Evolutionary conservation across 2,329 filamentous ascomycete species (phyloP), one percentile per base, ranked within the genome.

Genomic region (Waltergamsia citrina): DNA sequence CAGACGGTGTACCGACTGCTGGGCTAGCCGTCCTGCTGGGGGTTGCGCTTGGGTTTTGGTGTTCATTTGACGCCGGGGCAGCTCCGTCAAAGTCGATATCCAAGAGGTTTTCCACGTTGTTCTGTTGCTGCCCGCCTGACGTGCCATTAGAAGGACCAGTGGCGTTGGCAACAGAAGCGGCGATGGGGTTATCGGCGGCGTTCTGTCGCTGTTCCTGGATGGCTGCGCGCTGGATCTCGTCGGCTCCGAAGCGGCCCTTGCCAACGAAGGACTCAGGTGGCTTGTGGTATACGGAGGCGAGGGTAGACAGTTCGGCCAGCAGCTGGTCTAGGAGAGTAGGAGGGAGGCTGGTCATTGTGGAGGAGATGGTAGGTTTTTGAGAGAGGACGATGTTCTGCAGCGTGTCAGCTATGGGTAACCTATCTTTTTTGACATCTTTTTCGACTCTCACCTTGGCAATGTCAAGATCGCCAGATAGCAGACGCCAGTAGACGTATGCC

Each of bases 211-310:
- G 87, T 63, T 98, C 92, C 65, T 94, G 88, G 53, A 98, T 94
- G 40, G 92, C 92, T 33, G 90, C 90, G 45, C 83, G 81, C 60
- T 96, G 92, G 51, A 98, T 86, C 40, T 85, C 87, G 57, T 94
- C 88, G 32, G 92, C 88, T 24, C 90, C 92, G 47, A 85, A 95
- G 29, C 90, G 80, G 27, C 92, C 92, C 60, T 94, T 87, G 46
- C 92, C 92, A 38, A 98, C 81, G 59, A 98, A 98, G n/a, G 90
- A 87, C 70, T 94, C 86, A 29, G 92, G 88, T 7, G 88, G 88
- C 63, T 94, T 96, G 74, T 98, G 92, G 62, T 98, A 98, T 16
- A 98, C 92, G 2, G 90, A 96, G 7, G 92, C 87, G 20, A 98
- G 74, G 8, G 92, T 95, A 10, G 90, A 96, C 21, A 98, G 75